These are phyloP conservation scores for Leccinellum albellum DNA, from an alignment of 768 basidiomycete species.

Conservation along the genomic window DNA sequence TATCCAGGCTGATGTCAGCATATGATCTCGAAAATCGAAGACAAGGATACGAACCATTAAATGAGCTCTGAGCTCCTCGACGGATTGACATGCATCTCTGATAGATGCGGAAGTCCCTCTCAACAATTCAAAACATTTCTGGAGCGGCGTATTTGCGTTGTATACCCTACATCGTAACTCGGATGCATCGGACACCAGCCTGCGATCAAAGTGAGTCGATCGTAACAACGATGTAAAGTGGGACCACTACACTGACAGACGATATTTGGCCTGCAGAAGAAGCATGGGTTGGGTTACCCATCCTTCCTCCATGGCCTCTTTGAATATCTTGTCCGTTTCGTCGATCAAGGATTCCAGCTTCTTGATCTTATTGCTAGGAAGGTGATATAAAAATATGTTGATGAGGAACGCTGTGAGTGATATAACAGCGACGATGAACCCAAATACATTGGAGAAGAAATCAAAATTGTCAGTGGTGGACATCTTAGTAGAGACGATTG, in stretches of 20 bases:
- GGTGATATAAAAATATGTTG: not conserved
- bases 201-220: not conserved
- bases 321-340: not conserved
- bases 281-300: not conserved
- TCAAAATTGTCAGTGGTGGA: too few species aligned
- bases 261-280: too few species aligned
- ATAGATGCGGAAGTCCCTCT: too few species aligned
- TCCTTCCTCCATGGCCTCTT: not conserved
- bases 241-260: too few species aligned
- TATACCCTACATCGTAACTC: not conserved
- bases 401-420: not conserved
- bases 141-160: too few species aligned
- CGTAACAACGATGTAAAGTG: not conserved
- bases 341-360: not conserved
- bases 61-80: not conserved
- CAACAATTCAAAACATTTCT: too few species aligned
- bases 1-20: not conserved
- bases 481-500: too few species aligned
- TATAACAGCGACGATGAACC: not conserved
- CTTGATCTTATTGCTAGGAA: not conserved
- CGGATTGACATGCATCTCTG: fast-evolving
- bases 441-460: not conserved
- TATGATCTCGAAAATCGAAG: not conserved
- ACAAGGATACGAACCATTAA: not conserved
- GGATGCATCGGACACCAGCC: too few species aligned